Evolutionary conservation across 2,329 filamentous ascomycete species (phyloP).

Genomic region (Emericellopsis cladophorae): DNA sequence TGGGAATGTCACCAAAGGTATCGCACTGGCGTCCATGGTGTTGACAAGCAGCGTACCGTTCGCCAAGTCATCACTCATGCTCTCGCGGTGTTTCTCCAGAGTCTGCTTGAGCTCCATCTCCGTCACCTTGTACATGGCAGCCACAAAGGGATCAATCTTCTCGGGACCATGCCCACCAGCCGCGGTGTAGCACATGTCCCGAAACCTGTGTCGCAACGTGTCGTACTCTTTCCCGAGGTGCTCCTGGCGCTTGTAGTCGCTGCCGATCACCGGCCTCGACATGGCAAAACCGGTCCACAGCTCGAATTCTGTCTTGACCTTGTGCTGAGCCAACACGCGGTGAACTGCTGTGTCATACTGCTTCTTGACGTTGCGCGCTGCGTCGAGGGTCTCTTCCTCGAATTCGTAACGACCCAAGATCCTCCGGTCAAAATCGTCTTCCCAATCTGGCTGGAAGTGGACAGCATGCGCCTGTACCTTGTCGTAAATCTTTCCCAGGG

Average conservation of each 20-base stretch:
- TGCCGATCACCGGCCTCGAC: slow-evolving; percentile 55
- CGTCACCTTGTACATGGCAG: slow-evolving; percentile 81
- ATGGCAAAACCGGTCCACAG: slow-evolving; percentile 81
- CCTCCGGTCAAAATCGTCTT: slow-evolving; percentile 60
- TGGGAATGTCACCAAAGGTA: slow-evolving; percentile 85
- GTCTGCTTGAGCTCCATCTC: slow-evolving; percentile 54
- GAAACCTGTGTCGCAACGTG: slow-evolving; percentile 56
- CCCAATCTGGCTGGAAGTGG: slow-evolving; percentile 62
- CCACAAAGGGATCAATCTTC: slow-evolving; percentile 57
- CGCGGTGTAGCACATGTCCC: slow-evolving; percentile 49
- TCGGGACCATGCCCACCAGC: slow-evolving; percentile 47
- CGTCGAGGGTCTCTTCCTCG: slow-evolving; percentile 37
- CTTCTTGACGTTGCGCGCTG: slow-evolving; percentile 54
- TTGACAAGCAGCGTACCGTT: slow-evolving; percentile 6
- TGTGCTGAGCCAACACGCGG: slow-evolving; percentile 74
- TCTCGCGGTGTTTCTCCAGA: slow-evolving; percentile 26
- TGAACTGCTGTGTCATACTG: slow-evolving; percentile 68
- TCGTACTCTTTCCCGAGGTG: slow-evolving; percentile 59
- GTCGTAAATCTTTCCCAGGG: slow-evolving; percentile 77
- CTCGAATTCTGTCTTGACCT: slow-evolving; percentile 81
- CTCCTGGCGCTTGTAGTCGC: slow-evolving; percentile 80
- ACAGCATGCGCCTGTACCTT: slow-evolving; percentile 42
- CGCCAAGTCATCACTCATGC: slow-evolving; percentile 3
- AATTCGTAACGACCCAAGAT: slow-evolving; percentile 54
- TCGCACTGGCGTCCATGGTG: slow-evolving; percentile 23